These are phyloP conservation scores for Apocynum venetum DNA, from an alignment of 257 asterid species.

Conservation along the genomic window DNA sequence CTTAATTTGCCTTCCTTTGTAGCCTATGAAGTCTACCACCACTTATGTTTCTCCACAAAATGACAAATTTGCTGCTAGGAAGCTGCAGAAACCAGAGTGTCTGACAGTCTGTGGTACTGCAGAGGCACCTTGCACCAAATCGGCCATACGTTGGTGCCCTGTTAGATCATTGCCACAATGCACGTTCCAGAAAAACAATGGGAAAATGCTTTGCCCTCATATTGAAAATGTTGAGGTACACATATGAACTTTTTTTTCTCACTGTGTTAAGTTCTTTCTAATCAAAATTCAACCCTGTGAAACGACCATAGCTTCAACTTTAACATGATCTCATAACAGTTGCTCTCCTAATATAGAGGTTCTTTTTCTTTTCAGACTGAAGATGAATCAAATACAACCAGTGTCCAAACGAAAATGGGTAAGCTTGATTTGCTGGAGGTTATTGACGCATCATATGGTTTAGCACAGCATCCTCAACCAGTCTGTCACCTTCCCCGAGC, in stretches of 20 bases:
- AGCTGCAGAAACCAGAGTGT: background rate
- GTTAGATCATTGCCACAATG: constrained; percentile 9
- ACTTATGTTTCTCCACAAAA: constrained; percentile 1
- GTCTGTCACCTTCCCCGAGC: constrained; percentile 6
- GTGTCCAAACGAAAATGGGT: constrained; percentile 6
- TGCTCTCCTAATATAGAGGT: background rate
- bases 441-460: constrained; percentile 1
- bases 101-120: background rate
- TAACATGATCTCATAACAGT: background rate
- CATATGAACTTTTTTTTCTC: background rate
- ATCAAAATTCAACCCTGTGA: background rate
- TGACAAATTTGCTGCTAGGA: no score
- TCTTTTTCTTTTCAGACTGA: constrained; percentile 12
- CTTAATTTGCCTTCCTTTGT: constrained; percentile 8
- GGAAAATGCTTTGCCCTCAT: constrained; percentile 7
- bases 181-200: background rate
- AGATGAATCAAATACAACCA: background rate
- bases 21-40: constrained; percentile 18
- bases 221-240: constrained; percentile 25
- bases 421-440: constrained; percentile 10
- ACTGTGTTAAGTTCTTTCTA: background rate
- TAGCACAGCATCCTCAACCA: constrained; percentile 9
- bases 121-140: constrained; percentile 8
- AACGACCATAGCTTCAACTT: background rate
- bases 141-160: background rate